Conservation (phyloP, 768 basidiomycete species). For the Lactifluus volemus region DNA sequence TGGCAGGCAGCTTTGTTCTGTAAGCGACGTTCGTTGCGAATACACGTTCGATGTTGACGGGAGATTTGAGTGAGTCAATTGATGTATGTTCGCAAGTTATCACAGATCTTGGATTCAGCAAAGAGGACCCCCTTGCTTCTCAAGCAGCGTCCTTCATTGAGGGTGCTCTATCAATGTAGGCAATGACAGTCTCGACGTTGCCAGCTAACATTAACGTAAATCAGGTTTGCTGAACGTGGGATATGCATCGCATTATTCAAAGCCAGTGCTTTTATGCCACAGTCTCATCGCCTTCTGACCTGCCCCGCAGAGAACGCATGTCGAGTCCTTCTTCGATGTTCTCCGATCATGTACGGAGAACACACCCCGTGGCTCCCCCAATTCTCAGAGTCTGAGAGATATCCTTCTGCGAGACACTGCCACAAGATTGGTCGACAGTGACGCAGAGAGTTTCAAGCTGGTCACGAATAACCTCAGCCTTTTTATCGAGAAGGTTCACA, state of each 20-base stretch:
- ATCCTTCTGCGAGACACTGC: constrained; percentile 30
- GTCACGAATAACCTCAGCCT: constrained; percentile 47
- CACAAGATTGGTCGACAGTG: constrained; percentile 39
- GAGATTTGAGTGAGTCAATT: constrained; percentile 38
- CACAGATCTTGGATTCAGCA: constrained; percentile 36
- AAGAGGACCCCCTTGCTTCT: constrained; percentile 48
- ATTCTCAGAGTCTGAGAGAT: constrained; percentile 31
- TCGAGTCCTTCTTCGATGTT: background rate
- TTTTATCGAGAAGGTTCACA: constrained; percentile 52
- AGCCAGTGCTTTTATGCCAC: constrained; percentile 28
- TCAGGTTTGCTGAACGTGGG: constrained; percentile 51
- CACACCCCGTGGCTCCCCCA: background rate
- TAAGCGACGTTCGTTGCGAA: constrained; percentile 24
- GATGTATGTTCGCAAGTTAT: constrained; percentile 44
- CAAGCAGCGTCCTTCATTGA: constrained; percentile 50
- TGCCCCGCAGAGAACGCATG: constrained; percentile 6
- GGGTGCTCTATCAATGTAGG: constrained; percentile 38
- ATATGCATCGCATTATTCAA: constrained; percentile 50
- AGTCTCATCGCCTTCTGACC: background rate
- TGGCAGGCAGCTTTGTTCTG: constrained; percentile 48
- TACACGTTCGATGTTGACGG: background rate
- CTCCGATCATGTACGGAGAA: constrained; percentile 14
- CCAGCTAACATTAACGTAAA: constrained; percentile 5
- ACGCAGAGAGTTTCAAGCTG: constrained; percentile 40
- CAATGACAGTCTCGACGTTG: constrained; percentile 20